Evolutionary conservation across 768 basidiomycete genomes (phyloP).

Genomic region (Clitopilus passeckerianus): DNA sequence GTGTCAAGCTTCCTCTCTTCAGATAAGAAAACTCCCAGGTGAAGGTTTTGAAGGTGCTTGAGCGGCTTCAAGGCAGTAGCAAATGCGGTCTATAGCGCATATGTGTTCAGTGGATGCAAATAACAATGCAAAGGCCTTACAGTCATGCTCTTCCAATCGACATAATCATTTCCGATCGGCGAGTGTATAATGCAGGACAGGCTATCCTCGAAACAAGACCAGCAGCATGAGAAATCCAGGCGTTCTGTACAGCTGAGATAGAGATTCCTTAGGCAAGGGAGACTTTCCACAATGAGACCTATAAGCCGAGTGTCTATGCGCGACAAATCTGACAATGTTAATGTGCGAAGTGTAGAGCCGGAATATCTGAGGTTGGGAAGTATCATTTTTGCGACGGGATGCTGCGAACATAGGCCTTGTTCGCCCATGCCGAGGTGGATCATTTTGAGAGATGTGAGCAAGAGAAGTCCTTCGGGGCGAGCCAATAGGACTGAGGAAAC

Average conservation of each 20-base stretch:
- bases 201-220: slow-evolving; percentile 61
- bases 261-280: slow-evolving; percentile 42
- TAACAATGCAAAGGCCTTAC: slow-evolving; percentile 32
- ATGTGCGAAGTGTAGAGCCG: slow-evolving; percentile 32
- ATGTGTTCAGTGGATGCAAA: background rate
- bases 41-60: slow-evolving; percentile 40
- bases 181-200: slow-evolving; percentile 52
- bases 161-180: slow-evolving; percentile 51
- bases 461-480: background rate
- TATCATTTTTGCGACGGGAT: slow-evolving; percentile 26
- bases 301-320: slow-evolving; percentile 50
- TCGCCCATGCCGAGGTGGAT: slow-evolving; percentile 26
- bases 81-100: slow-evolving; percentile 30
- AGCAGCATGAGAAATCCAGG: slow-evolving; percentile 54
- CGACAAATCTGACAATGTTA: slow-evolving; percentile 52
- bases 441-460: background rate
- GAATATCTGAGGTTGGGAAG: slow-evolving; percentile 22
- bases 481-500: slow-evolving; percentile 22
- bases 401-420: slow-evolving; percentile 42
- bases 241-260: slow-evolving; percentile 57
- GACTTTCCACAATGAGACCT: slow-evolving; percentile 34
- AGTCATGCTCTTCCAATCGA: slow-evolving; percentile 36
- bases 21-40: slow-evolving; percentile 63
- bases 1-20: slow-evolving; percentile 41
- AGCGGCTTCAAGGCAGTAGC: slow-evolving; percentile 41